Base-by-base conservation (phyloP, 2,329 filamentous ascomycete species). In the Phialophora macrospora region DNA sequence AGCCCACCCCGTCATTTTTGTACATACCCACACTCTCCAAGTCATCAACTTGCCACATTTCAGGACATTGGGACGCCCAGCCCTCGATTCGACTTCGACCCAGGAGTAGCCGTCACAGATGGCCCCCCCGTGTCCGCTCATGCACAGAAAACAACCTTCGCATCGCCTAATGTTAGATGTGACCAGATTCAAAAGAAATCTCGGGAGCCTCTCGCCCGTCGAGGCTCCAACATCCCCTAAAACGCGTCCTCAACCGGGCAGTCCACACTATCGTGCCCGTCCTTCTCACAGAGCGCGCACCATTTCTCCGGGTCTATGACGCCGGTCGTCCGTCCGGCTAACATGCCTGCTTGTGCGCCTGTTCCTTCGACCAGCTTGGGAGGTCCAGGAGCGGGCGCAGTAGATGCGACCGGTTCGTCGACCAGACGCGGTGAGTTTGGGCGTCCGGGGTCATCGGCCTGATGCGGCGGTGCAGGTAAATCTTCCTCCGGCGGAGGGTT, bases 201-300 rank as follows among this genome's bases (percentile, higher is more conserved):
- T 44, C 12, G 2, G 14, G 6, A 20, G 17, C 56, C 28, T 22
- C 41, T 32, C 41, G 12, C 9, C 48, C 48, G 20, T 11, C 24
- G 48, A 26, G 48, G 48, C 26, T 51, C 48, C 22, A 51, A 14
- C 26, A 32, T 55, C 46, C 58, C 55, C 62, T 68, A 71, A 51
- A 71, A 71, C 32, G 66, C 68, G 77, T 96, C 92, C 79, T 97
- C 93, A 78, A 96, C 90, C 12, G 93, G 93, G 78, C 93, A 97
- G 77, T 96, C 92, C 67, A 96, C 93, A 74, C 94, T 97, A 78
- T 97, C 91, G 76, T 99, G 95, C 14, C 95, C 95, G 74, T 99
- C 95, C 68, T 92, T 88, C 82, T 99, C 95, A 76, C 95, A 99
- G 52, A 98, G 83, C 17, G 95, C 95, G 78, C 95, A 99, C 95